Evolutionary conservation across 768 basidiomycete genomes (phyloP).

Genomic region (Chalciporus piperatus): DNA sequence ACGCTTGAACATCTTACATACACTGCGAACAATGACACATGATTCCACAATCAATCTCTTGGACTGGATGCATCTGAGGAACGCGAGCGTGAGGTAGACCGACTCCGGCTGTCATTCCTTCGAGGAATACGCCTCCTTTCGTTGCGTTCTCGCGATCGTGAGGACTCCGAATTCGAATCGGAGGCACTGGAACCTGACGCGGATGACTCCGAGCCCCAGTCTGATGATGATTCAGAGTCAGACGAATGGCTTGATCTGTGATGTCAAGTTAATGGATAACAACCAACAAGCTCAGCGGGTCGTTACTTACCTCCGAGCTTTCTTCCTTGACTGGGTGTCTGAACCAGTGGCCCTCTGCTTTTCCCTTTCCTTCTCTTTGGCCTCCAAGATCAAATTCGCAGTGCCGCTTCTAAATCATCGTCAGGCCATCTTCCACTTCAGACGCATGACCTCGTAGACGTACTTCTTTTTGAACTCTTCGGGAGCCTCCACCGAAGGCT

Average conservation of each 20-base stretch:
- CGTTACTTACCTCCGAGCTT: conserved; percentile 39
- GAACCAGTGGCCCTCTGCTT: conserved; percentile 32
- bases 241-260: conserved; percentile 34
- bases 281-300: conserved; percentile 10
- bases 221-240: conserved; percentile 30
- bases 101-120: conserved; percentile 19
- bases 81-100: conserved; percentile 21
- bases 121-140: conserved; percentile 39
- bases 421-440: conserved; percentile 1
- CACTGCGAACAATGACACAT: conserved; percentile 6
- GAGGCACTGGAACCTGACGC: conserved; percentile 45
- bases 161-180: conserved; percentile 45
- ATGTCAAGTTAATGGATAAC: neutral
- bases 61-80: conserved; percentile 14
- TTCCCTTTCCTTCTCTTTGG: conserved; percentile 74
- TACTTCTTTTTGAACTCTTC: conserved; percentile 88
- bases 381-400: conserved; percentile 82
- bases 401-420: conserved; percentile 55
- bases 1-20: conserved; percentile 12
- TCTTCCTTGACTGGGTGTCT: conserved; percentile 34
- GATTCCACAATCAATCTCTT: conserved; percentile 12
- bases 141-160: conserved; percentile 43
- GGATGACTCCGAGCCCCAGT: conserved; percentile 21
- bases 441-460: conserved; percentile 22
- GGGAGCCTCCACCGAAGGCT: conserved; percentile 80